Evolutionary conservation across 192 early-diverging fungal species (phyloP).

Genomic region (Coemansia sp.): DNA sequence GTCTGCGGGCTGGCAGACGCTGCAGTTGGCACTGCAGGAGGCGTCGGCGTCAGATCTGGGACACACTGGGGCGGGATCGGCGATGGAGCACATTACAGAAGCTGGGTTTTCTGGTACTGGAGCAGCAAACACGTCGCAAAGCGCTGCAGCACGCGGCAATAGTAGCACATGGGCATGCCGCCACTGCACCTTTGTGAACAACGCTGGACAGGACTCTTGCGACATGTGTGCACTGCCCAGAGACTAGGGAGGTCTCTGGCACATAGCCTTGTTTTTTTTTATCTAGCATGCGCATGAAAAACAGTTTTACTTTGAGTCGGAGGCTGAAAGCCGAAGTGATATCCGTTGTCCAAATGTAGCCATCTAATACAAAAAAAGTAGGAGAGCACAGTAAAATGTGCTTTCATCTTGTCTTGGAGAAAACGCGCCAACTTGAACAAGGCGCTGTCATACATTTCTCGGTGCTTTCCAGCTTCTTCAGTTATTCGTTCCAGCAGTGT

Average conservation of each 20-base stretch:
- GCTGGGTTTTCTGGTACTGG: slow-evolving; percentile 1
- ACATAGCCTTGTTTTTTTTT: neutral
- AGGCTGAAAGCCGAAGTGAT: too few species aligned
- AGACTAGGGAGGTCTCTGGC: slow-evolving; percentile 9
- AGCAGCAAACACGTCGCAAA: neutral
- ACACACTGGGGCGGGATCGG: slow-evolving; percentile 14
- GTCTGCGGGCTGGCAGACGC: slow-evolving; percentile 47
- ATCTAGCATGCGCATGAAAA: neutral
- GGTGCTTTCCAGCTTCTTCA: too few species aligned
- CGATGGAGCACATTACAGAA: neutral
- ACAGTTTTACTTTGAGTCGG: too few species aligned
- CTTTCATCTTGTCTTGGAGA: too few species aligned
- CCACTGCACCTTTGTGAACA: slow-evolving; percentile 51
- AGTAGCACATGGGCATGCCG: slow-evolving; percentile 40
- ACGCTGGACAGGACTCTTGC: slow-evolving; percentile 23
- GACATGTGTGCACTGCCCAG: slow-evolving; percentile 52
- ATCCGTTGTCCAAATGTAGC: too few species aligned
- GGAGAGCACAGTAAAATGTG: too few species aligned
- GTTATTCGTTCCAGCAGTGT: too few species aligned
- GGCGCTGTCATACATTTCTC: too few species aligned
- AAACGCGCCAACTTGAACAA: too few species aligned
- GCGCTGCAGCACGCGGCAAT: neutral
- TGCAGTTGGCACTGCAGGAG: slow-evolving; percentile 39
- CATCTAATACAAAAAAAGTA: too few species aligned
- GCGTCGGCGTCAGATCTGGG: slow-evolving; percentile 34